These are phyloP conservation scores for Tilletia indica DNA, from an alignment of 1,284 basidiomycete species.

Conservation along the genomic window DNA sequence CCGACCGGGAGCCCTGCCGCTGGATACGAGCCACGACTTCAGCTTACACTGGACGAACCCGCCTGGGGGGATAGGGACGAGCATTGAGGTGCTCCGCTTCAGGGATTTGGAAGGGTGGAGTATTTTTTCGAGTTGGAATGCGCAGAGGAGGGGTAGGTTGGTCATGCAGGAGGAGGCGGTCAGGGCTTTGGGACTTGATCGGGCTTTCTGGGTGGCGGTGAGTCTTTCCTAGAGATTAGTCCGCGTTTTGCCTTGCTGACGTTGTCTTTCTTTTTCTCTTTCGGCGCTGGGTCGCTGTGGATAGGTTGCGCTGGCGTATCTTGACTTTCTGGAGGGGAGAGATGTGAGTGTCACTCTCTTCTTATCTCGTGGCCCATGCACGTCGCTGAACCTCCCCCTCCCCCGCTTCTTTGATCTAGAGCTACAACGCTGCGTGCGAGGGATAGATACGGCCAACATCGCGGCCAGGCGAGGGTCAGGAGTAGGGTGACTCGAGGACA, in stretches of 20 bases:
- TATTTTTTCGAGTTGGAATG: constrained; percentile 33
- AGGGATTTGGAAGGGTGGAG: constrained; percentile 38
- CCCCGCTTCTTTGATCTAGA: not conserved
- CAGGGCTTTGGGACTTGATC: constrained; percentile 35
- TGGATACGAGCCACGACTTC: constrained; percentile 42
- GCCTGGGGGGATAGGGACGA: not conserved
- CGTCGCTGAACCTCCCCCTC: not conserved
- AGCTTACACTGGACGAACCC: constrained; percentile 40
- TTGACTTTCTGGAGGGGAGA: constrained; percentile 45
- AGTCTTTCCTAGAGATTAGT: constrained; percentile 16
- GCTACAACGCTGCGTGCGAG: constrained; percentile 64
- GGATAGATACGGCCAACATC: not conserved
- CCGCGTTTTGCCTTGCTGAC: too few relatives aligned
- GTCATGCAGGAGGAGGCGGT: constrained; percentile 37
- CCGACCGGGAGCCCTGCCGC: constrained; percentile 30
- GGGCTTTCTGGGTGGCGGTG: constrained; percentile 44
- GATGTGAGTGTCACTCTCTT: constrained; percentile 33
- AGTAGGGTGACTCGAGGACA: too few relatives aligned
- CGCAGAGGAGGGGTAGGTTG: constrained; percentile 32
- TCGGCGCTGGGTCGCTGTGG: too few relatives aligned
- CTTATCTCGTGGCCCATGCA: not conserved
- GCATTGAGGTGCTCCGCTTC: constrained; percentile 39
- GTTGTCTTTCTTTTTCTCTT: not conserved
- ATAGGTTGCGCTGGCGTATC: constrained; percentile 35
- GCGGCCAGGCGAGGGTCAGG: too few relatives aligned